phyloP scores from a whole-genome alignment of 2,329 filamentous ascomycete genomes.

The Phaeosphaeriaceae sp. region DNA sequence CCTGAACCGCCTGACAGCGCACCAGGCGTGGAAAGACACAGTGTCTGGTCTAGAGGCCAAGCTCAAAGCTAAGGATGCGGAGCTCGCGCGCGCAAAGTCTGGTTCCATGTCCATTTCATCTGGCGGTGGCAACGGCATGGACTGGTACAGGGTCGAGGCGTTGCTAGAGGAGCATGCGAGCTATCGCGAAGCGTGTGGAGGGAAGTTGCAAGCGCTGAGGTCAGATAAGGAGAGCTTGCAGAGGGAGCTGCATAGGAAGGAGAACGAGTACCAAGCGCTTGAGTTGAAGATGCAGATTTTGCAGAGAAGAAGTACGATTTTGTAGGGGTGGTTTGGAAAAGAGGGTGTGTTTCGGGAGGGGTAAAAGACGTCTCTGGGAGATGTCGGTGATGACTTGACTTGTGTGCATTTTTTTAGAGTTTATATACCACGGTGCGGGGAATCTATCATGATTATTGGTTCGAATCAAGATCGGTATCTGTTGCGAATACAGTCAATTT shows the following conservation, averaged over 20 bases:
- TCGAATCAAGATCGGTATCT: neutral
- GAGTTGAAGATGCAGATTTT: constrained; percentile 46
- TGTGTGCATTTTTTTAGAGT: neutral
- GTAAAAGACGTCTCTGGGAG: neutral
- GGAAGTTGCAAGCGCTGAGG: constrained; percentile 46
- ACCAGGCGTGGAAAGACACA: constrained; percentile 46
- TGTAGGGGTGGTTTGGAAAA: neutral
- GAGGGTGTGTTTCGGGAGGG: neutral
- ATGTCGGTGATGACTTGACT: neutral
- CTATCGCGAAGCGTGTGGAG: constrained; percentile 48
- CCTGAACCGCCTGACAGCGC: constrained; percentile 42
- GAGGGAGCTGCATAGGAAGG: constrained; percentile 47
- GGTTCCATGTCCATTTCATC: constrained; percentile 8
- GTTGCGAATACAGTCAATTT: too few relatives aligned
- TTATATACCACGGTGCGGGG: neutral
- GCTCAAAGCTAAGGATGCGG: constrained; percentile 38
- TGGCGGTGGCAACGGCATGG: constrained; percentile 15
- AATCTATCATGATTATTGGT: neutral
- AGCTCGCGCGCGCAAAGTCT: constrained; percentile 29
- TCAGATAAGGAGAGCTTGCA: constrained; percentile 51
- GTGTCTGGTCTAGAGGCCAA: constrained; percentile 38
- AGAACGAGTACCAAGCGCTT: constrained; percentile 49
- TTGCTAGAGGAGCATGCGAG: constrained; percentile 49
- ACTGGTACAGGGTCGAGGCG: constrained; percentile 47
- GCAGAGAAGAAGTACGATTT: constrained; percentile 28